Percentiles rank a stretch among this genome's conserved stretches.
These are phyloP conservation scores for Claviceps quebecensis DNA, from an alignment of 2,329 filamentous ascomycete genomes.

Conservation along the genomic window DNA sequence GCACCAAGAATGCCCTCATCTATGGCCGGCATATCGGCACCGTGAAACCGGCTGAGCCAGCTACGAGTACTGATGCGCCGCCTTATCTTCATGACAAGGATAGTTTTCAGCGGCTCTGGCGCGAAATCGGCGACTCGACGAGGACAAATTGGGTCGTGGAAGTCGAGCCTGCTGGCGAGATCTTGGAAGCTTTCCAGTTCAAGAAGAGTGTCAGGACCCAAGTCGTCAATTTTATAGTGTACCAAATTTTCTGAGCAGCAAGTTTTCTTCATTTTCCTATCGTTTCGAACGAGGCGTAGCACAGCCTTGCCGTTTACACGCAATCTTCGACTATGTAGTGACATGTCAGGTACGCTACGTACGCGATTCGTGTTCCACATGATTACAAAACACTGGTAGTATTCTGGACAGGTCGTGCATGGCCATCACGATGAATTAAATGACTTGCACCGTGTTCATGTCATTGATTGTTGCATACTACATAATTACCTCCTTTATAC, in stretches of 20 bases:
- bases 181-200: constrained; percentile 12
- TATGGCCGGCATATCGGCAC: constrained; percentile 38
- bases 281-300: background rate
- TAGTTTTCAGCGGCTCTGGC: constrained; percentile 40
- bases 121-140: constrained; percentile 34
- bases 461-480: no score
- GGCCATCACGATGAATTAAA: no score
- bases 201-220: constrained; percentile 11
- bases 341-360: no score
- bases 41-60: constrained; percentile 11
- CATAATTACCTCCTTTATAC: no score
- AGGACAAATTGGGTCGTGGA: constrained; percentile 35
- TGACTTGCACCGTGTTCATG: no score
- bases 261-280: background rate
- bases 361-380: no score
- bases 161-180: constrained; percentile 19
- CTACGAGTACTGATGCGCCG: constrained; percentile 13
- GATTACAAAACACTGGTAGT: no score
- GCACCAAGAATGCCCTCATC: constrained; percentile 30
- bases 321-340: background rate
- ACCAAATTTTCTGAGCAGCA: constrained; percentile 15
- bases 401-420: no score
- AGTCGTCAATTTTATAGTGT: constrained; percentile 21
- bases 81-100: constrained; percentile 32
- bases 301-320: background rate